phyloP scores from a whole-genome alignment of 2,329 filamentous ascomycete genomes.

The Ophiosphaerella korrae region DNA sequence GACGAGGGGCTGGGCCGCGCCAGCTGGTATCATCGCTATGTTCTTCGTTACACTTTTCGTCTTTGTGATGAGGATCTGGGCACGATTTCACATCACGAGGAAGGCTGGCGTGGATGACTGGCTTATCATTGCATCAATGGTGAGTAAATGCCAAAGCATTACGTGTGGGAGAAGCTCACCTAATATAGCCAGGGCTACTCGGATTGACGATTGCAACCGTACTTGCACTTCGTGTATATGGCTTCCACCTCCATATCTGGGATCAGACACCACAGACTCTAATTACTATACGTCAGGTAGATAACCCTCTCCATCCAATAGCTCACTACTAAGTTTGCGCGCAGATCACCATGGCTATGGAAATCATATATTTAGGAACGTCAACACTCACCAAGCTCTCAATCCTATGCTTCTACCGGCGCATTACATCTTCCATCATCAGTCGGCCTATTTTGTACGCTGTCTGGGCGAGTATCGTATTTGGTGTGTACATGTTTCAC shows the following conservation, averaged over 20 bases:
- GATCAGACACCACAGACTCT: slow-evolving; percentile 16
- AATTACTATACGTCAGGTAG: slow-evolving; percentile 15
- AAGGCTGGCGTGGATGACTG: slow-evolving; percentile 21
- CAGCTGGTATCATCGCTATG: slow-evolving; percentile 12
- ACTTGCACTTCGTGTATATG: slow-evolving; percentile 12
- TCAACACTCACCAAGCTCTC: slow-evolving; percentile 22
- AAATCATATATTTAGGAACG: slow-evolving; percentile 22
- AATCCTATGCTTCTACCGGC: slow-evolving; percentile 22
- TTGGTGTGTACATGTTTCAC: slow-evolving; percentile 1
- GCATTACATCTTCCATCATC: slow-evolving; percentile 14
- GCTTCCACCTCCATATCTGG: slow-evolving; percentile 16
- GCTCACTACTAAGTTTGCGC: not conserved
- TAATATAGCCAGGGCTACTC: slow-evolving; percentile 5
- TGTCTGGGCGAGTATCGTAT: slow-evolving; percentile 11
- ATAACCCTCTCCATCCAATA: not conserved
- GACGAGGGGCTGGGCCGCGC: slow-evolving; percentile 8
- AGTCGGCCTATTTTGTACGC: slow-evolving; percentile 7
- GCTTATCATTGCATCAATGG: slow-evolving; percentile 21
- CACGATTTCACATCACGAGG: slow-evolving; percentile 13
- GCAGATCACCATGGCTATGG: slow-evolving; percentile 17
- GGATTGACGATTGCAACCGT: slow-evolving; percentile 14
- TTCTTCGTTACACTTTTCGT: slow-evolving; percentile 13
- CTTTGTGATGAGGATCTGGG: slow-evolving; percentile 18
- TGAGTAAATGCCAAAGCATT: not conserved
- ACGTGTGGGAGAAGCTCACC: not conserved